Evolutionary conservation across 1,284 basidiomycete species (phyloP).

Genomic region (Papiliotrema flavescens): DNA sequence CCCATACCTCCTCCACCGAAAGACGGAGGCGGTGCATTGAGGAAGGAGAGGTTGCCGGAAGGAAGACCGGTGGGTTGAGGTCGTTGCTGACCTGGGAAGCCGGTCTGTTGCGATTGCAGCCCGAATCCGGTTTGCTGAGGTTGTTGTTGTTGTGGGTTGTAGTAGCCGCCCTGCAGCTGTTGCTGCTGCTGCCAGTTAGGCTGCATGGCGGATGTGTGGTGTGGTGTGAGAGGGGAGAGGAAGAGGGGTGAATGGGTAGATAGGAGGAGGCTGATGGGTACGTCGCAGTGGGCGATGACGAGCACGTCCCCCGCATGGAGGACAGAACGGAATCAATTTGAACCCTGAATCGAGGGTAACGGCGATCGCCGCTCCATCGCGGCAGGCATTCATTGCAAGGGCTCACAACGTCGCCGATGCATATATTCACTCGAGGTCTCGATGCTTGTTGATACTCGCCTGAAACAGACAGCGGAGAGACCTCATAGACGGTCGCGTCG

Average conservation of each 20-base stretch:
- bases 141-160: not conserved
- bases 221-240: not conserved
- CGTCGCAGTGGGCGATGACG: not conserved
- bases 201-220: conserved; percentile 11
- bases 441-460: no score
- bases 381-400: no score
- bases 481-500: no score
- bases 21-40: conserved; percentile 44
- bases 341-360: no score
- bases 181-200: conserved; percentile 33
- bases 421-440: no score
- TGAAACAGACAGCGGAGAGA: no score
- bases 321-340: no score
- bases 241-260: not conserved
- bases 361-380: no score
- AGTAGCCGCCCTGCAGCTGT: conserved; percentile 3
- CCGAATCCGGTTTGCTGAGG: conserved; percentile 21
- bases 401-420: no score
- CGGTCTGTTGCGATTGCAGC: conserved; percentile 31
- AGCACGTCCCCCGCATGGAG: no score
- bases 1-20: conserved; percentile 8
- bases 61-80: conserved; percentile 14
- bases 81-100: conserved; percentile 27
- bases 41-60: conserved; percentile 39
- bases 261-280: not conserved